Percentiles rank a stretch among this genome's conserved stretches.
Conservation (phyloP, 805 yeast species). For the Starmerella apis region DNA sequence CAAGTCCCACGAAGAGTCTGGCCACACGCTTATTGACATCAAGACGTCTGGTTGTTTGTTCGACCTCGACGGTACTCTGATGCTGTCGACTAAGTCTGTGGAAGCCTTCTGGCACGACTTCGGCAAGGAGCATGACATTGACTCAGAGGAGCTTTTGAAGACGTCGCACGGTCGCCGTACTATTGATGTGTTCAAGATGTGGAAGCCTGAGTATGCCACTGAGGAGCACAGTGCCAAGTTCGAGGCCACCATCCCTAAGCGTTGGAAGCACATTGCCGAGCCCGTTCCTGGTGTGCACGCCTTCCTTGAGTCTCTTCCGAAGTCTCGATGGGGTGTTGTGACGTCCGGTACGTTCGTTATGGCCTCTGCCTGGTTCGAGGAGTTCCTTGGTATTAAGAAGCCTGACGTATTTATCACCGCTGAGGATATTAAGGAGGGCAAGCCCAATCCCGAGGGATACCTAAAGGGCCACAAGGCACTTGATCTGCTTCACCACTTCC, state of each 20-base stretch:
- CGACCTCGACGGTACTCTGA: slow-evolving; percentile 82
- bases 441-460: slow-evolving; percentile 83
- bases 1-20: slow-evolving; percentile 13
- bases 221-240: slow-evolving; percentile 53
- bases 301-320: slow-evolving; percentile 35
- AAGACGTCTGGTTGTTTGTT: slow-evolving; percentile 47
- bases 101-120: slow-evolving; percentile 73
- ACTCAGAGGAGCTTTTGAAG: slow-evolving; percentile 59
- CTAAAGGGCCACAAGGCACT: slow-evolving; percentile 32
- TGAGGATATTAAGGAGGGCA: slow-evolving; percentile 66
- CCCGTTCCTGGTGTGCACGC: slow-evolving; percentile 69
- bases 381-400: slow-evolving; percentile 46
- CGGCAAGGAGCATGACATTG: slow-evolving; percentile 56
- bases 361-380: slow-evolving; percentile 68
- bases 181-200: slow-evolving; percentile 59
- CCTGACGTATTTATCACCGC: slow-evolving; percentile 78
- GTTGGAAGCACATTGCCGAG: slow-evolving; percentile 60
- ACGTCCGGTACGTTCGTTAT: slow-evolving; percentile 71
- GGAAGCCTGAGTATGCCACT: slow-evolving; percentile 65
- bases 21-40: slow-evolving; percentile 22
- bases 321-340: slow-evolving; percentile 68
- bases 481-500: slow-evolving; percentile 34
- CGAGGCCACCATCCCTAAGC: slow-evolving; percentile 60
- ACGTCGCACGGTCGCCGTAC: slow-evolving; percentile 79
- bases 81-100: slow-evolving; percentile 72